These are phyloP conservation scores for Coprinellus micaceus DNA, from an alignment of 768 basidiomycete species.

Conservation along the genomic window DNA sequence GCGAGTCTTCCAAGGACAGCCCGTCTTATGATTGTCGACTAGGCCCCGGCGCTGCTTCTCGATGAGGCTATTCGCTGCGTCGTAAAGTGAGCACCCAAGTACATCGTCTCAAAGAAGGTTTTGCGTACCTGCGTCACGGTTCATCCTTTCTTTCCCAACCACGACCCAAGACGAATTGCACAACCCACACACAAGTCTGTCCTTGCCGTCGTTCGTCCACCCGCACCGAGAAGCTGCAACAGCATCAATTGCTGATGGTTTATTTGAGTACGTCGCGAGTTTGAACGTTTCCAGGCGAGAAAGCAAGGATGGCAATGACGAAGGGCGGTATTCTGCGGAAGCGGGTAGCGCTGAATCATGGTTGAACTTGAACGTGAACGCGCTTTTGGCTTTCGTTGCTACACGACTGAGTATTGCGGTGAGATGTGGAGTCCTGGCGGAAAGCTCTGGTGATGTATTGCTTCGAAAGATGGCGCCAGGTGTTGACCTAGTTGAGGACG, in stretches of 20 bases:
- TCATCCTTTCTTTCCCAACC: conserved; percentile 66
- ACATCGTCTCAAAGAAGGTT: background rate
- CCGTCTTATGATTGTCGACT: conserved; percentile 70
- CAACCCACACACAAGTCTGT: conserved; percentile 68
- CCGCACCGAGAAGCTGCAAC: conserved; percentile 81
- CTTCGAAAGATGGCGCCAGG: conserved; percentile 5
- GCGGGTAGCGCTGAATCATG: conserved; percentile 28
- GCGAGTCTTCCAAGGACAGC: conserved; percentile 79
- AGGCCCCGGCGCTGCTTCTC: conserved; percentile 69
- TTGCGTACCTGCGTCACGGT: conserved; percentile 67
- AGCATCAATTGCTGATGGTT: conserved; percentile 68
- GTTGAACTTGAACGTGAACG: conserved; percentile 43
- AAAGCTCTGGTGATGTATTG: conserved; percentile 13
- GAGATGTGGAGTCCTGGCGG: conserved; percentile 56
- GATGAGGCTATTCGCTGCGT: conserved; percentile 65
- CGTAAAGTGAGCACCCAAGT: too few species aligned
- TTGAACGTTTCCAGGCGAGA: conserved; percentile 74
- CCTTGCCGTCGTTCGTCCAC: conserved; percentile 82
- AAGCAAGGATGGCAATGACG: conserved; percentile 70
- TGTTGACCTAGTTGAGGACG: background rate
- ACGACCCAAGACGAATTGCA: conserved; percentile 75
- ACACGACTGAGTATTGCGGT: conserved; percentile 69
- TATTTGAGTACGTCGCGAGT: conserved; percentile 75
- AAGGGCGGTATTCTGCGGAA: conserved; percentile 70
- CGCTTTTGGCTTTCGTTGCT: conserved; percentile 50